Base-by-base conservation (phyloP, 441 rosid species). In the Pelargonium cotyledonis region DNA sequence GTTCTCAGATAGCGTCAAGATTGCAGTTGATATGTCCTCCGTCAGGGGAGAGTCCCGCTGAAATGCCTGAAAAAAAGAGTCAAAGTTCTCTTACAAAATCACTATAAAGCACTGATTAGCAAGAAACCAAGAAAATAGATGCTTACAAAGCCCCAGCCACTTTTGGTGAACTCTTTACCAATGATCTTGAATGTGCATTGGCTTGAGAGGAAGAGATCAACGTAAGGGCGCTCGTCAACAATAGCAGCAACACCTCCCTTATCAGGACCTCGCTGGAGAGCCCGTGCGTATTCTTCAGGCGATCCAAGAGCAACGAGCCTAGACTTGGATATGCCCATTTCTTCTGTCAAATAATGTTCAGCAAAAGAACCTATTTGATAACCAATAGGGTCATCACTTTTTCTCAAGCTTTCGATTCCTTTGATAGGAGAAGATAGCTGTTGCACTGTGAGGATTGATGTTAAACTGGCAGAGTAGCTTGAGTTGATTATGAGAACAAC, bases 101-200 rank as follows among this genome's bases (percentile, higher is more conserved):
- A 26, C 31, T 26, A 26, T 26, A 26, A 26, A 26, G 31, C 31
- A 1, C 31, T 26, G 31, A 26, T 26, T 26, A 26, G 31, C 31
- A 26, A 26, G 31, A 26, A 26, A 26, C 2, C 31, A 26, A 26
- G 31, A 26, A 26, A 26, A 26, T 26, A 49, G 58, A 70, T 68
- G 85, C 98, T 85, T 83, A 94, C 97, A 74, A 94, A 91, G 82
- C 98, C 97, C 97, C 97, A 91, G 63, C 98, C 96, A 55, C 91
- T 86, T 72, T 85, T 85, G 10, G 98, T 91, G 77, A 94, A 94
- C 65, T 91, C 97, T 76, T 85, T 89, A 23, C 98, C 98, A 8
- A 91, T 93, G 6, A 83, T 89, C 71, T 84, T 82, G 82, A 81
- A 94, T 66, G 35, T 40, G 73, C 98, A 91, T 64, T 86, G 65